Evolutionary conservation across 2,329 filamentous ascomycete genomes (phyloP).

Genomic region (Cercospora janseana): DNA sequence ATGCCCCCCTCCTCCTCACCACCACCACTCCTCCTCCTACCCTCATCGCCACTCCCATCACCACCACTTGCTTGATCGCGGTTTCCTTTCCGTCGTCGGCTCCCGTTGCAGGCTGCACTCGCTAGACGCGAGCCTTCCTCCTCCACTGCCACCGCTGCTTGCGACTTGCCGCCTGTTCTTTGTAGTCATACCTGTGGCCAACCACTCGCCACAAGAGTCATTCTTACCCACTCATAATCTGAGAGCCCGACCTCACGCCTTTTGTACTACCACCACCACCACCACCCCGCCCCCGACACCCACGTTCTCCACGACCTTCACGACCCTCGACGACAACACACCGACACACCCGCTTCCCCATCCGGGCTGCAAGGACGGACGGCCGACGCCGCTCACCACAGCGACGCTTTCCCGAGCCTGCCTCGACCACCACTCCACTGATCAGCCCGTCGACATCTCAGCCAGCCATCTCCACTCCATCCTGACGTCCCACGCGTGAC

Average conservation of each 20-base stretch:
- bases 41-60: conserved; percentile 11
- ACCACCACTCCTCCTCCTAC: neutral
- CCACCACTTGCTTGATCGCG: conserved; percentile 3
- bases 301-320: conserved; percentile 3
- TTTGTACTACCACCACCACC: neutral
- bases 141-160: neutral
- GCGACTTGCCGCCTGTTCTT: conserved; percentile 11
- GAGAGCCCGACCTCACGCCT: neutral
- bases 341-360: neutral
- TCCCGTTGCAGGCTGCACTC: neutral
- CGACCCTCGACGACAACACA: no score
- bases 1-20: neutral
- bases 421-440: conserved; percentile 12
- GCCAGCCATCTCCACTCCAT: conserved; percentile 6
- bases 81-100: conserved; percentile 4
- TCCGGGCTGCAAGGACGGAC: conserved; percentile 24
- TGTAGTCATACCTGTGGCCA: conserved; percentile 7
- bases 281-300: neutral
- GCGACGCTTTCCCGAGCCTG: conserved; percentile 19
- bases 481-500: neutral
- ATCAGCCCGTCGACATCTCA: neutral
- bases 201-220: conserved; percentile 11
- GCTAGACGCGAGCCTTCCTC: neutral
- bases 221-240: neutral
- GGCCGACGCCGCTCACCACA: conserved; percentile 6